Evolutionary conservation across 352 stramenopile species (phyloP).

Genomic region (Globisporangium viniferum): DNA sequence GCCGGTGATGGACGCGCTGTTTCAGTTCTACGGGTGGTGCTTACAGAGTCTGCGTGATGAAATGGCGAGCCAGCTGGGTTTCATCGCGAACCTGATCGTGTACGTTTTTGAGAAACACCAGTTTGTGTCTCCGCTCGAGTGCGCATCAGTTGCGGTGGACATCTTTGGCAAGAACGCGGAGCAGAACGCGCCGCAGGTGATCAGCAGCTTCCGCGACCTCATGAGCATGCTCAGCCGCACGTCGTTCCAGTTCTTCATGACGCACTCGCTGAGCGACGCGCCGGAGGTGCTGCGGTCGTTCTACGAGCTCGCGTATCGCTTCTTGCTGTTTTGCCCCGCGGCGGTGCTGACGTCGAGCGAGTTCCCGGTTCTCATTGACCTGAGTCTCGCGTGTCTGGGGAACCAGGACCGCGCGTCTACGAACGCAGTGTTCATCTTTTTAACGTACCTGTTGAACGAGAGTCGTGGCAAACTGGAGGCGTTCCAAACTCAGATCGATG

Average conservation of each 20-base stretch:
- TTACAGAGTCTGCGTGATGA: constrained; percentile 59
- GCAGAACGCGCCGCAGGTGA: constrained; percentile 27
- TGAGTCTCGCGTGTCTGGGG: constrained; percentile 54
- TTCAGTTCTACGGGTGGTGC: constrained; percentile 72
- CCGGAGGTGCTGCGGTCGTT: constrained; percentile 63
- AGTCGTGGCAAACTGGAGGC: constrained; percentile 37
- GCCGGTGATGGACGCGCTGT: constrained; percentile 49
- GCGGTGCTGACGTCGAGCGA: constrained; percentile 53
- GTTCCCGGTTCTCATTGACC: constrained; percentile 55
- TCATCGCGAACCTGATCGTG: constrained; percentile 56
- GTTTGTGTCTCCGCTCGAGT: constrained; percentile 66
- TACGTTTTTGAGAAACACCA: constrained; percentile 50
- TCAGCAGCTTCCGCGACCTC: constrained; percentile 51
- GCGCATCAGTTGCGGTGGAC: constrained; percentile 58
- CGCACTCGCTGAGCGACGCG: constrained; percentile 49
- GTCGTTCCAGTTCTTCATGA: constrained; percentile 64
- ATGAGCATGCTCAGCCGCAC: constrained; percentile 59
- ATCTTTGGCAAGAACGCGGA: constrained; percentile 53
- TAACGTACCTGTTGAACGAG: constrained; percentile 60
- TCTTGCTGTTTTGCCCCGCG: constrained; percentile 64
- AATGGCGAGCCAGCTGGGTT: constrained; percentile 45
- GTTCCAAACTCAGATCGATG: constrained; percentile 48
- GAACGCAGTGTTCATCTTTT: constrained; percentile 66
- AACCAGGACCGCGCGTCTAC: constrained; percentile 67
- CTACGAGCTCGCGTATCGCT: constrained; percentile 68